phyloP scores from a whole-genome alignment of 176 grass and related monocot genomes.

The Chrysopogon serrulatus region DNA sequence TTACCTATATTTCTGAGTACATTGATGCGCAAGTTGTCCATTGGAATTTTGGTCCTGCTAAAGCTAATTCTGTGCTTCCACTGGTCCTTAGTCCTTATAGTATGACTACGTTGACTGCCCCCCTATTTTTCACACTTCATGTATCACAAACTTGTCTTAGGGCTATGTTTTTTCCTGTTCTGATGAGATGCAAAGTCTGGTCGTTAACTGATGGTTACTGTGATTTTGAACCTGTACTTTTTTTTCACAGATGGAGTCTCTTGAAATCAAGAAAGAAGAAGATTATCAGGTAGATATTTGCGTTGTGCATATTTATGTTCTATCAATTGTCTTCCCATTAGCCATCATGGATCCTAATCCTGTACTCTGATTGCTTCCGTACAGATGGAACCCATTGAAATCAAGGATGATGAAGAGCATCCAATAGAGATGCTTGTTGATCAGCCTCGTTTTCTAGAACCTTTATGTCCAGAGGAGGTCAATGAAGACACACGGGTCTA shows the following conservation, averaged over 20 bases:
- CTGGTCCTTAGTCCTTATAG: neutral
- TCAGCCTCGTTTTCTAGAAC: constrained; percentile 48
- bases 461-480: constrained; percentile 49
- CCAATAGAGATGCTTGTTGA: constrained; percentile 48
- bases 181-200: neutral
- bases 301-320: constrained; percentile 1
- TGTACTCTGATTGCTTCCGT: neutral
- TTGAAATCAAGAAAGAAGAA: constrained; percentile 55
- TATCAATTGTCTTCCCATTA: neutral
- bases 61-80: neutral
- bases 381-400: constrained; percentile 68
- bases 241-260: constrained; percentile 65
- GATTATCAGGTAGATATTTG: constrained; percentile 45
- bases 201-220: constrained; percentile 9
- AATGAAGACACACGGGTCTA: constrained; percentile 56
- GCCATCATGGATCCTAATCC: constrained; percentile 15
- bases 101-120: constrained; percentile 10
- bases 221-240: constrained; percentile 14
- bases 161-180: constrained; percentile 17
- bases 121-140: neutral
- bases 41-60: constrained; percentile 11
- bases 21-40: neutral
- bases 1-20: neutral
- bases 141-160: constrained; percentile 13
- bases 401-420: constrained; percentile 48